These are phyloP conservation scores for Lasiosphaeria ovina DNA, from an alignment of 495 filamentous ascomycete genomes.

Conservation along the genomic window DNA sequence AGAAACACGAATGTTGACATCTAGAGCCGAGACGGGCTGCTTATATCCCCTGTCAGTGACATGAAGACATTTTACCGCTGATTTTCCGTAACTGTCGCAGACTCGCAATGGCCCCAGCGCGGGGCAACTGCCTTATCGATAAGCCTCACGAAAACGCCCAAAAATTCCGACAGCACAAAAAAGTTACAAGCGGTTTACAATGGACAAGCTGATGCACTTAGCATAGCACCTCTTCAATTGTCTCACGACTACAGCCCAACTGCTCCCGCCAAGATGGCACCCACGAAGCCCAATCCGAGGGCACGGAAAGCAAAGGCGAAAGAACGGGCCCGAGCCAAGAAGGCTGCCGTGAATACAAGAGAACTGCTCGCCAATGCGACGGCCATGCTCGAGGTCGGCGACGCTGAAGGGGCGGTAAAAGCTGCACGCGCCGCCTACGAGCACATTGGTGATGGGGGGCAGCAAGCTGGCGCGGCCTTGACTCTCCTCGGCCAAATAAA, in stretches of 20 bases:
- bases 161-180: background rate
- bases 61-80: too few relatives aligned
- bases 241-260: background rate
- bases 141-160: background rate
- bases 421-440: constrained; percentile 61
- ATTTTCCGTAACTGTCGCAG: too few relatives aligned
- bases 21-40: too few relatives aligned
- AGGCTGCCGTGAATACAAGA: constrained; percentile 35
- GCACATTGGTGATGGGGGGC: constrained; percentile 37
- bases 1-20: too few relatives aligned
- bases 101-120: background rate
- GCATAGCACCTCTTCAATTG: background rate
- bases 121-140: background rate
- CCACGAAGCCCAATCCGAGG: constrained; percentile 44
- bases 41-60: too few relatives aligned
- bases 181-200: background rate
- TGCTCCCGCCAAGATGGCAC: constrained; percentile 34
- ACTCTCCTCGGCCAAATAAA: constrained; percentile 80
- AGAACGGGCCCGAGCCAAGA: constrained; percentile 26
- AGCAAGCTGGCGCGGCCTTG: constrained; percentile 59
- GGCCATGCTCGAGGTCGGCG: constrained; percentile 65
- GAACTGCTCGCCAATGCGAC: constrained; percentile 64
- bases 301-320: constrained; percentile 31
- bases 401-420: constrained; percentile 65
- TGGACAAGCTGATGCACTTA: background rate